A percentile compares a stretch with the other conserved stretches of the same genome.
These are phyloP conservation scores for Alnus rubra DNA, from an alignment of 306 rosid genomes.

Conservation along the genomic window DNA sequence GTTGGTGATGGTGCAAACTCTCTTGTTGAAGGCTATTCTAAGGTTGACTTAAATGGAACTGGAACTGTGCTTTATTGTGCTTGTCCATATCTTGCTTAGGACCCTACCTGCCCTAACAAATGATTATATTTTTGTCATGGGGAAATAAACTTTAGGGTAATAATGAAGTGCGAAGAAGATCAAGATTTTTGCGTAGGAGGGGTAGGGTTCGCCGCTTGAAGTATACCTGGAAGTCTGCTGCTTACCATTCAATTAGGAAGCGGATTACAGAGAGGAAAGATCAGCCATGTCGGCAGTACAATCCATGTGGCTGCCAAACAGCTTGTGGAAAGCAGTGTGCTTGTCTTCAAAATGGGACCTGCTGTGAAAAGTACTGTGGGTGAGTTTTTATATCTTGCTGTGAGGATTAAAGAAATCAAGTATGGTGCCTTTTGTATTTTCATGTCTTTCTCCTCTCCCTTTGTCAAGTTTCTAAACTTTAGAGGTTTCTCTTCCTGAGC, in stretches of 20 bases:
- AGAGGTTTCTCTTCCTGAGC: conserved; percentile 17
- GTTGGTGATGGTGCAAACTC: conserved; percentile 83
- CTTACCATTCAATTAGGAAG: conserved; percentile 94
- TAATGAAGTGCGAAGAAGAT: conserved; percentile 90
- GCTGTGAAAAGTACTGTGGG: conserved; percentile 99
- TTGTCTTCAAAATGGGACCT: conserved; percentile 93
- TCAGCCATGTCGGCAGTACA: conserved; percentile 98
- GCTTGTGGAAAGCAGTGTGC: conserved; percentile 97
- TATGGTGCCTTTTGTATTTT: neutral
- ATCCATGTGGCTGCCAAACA: conserved; percentile 91
- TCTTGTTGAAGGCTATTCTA: conserved; percentile 78
- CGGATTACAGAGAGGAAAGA: conserved; percentile 95
- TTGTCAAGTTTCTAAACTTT: conserved; percentile 9
- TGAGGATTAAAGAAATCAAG: neutral
- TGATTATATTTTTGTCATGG: conserved; percentile 16
- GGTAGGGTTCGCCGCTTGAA: conserved; percentile 98
- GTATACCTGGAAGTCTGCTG: conserved; percentile 98
- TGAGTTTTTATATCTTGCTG: conserved; percentile 41
- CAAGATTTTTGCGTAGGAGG: conserved; percentile 89
- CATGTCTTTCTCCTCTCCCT: neutral
- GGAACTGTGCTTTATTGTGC: conserved; percentile 27
- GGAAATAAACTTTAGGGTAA: conserved; percentile 64
- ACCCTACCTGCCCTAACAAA: conserved; percentile 25
- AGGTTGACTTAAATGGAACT: conserved; percentile 59
- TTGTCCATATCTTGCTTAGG: conserved; percentile 21